A percentile compares a stretch with the other conserved stretches of the same genome.
Conservation (phyloP, 129 eudicot genomes). For the Daucus carota region DNA sequence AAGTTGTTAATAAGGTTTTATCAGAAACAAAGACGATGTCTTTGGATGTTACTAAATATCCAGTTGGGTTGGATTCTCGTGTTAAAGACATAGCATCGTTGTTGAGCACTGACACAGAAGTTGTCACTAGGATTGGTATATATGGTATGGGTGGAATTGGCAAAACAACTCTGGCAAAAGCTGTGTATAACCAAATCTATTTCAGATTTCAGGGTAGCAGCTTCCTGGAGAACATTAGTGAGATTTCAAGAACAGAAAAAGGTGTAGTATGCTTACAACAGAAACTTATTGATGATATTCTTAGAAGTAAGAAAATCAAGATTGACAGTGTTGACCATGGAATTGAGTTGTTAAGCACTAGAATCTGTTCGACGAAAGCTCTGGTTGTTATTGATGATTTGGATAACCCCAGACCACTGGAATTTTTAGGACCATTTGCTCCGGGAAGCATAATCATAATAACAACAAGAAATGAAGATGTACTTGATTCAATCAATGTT, state of each 20-base stretch:
- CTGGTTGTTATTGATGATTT: conserved; percentile 4
- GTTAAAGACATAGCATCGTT: neutral
- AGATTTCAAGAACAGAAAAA: neutral
- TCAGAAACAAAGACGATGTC: too few relatives aligned
- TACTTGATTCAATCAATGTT: neutral
- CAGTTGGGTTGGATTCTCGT: neutral
- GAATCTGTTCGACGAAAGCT: neutral
- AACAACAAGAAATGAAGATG: conserved; percentile 9
- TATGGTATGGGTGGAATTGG: neutral
- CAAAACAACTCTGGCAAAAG: neutral
- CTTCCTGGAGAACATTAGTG: neutral
- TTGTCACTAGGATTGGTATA: neutral
- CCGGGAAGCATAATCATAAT: conserved; percentile 8
- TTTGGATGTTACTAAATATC: neutral
- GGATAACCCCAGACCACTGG: neutral
- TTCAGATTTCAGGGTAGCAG: neutral
- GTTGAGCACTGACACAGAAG: neutral
- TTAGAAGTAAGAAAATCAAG: neutral
- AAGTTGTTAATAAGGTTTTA: neutral
- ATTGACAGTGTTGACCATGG: neutral
- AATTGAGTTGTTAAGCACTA: neutral
- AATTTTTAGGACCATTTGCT: conserved; percentile 13
- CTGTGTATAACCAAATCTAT: neutral
- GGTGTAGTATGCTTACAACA: neutral
- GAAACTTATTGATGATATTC: neutral